Evolutionary conservation across 2,329 filamentous ascomycete species (phyloP), one percentile per base, ranked within the genome.

Genomic region (Graphilbum sp.): DNA sequence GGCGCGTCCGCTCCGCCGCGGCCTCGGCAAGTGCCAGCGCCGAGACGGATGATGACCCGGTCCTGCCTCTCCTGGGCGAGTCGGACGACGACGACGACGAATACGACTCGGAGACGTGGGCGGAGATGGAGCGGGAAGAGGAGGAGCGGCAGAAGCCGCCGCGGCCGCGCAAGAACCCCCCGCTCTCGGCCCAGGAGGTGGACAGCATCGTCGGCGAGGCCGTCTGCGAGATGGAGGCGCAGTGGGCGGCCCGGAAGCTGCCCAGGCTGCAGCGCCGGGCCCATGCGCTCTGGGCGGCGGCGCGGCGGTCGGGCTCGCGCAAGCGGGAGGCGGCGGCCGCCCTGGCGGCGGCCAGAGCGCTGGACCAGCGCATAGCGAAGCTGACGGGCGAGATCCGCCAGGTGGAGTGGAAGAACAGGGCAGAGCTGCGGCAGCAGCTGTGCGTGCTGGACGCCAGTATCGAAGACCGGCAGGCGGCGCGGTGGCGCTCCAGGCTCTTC

Each of bases 381-480:
- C 54, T 75, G 15, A 63, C 63, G 10, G 48, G 61, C 2, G 64
- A 72, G 17, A 70, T 85, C 25, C 45, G 52, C 2, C 20, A 34
- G 1, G 57, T 66, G 15, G 51, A 61, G 23, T 84, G 76, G 69
- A 52, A 56, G 11, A 68, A 59, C 8, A 57, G 60, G 18, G 48
- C 54, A 1, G 63, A 75, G 13, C 51, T 90, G 13, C 57, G 62
- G 20, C 58, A 55, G 6, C 69, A 74, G 47, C 74, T 75, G 35
- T 55, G 58, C 11, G 66, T 59, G 27, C 58, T 93, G 39, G 75
- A 88, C 42, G 59, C 63, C 5, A 84, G 66, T 4, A 56, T 94
- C 1, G 66, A 71, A 27, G 67, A 79, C 39, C 67, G 69, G 35
- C 60, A 77, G 48, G 54, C 69, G 30, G 52, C 65, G 9, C 49